Conservation (phyloP, 2,329 filamentous ascomycete genomes). For the Elsinoe fawcettii region DNA sequence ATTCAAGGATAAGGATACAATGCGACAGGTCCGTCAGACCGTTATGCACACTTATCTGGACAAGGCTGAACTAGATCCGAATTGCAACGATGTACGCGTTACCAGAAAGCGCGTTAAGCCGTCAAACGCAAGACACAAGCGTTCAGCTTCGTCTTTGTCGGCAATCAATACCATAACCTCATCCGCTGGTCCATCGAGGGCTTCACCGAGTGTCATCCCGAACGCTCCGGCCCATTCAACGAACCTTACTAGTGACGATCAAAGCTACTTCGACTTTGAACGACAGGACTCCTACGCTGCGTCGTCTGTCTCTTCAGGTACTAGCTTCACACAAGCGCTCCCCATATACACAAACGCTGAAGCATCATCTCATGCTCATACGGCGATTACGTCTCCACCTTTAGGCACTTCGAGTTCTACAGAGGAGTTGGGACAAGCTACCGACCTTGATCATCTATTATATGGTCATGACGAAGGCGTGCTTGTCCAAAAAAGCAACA, state of each 20-base stretch:
- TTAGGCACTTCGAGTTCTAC: not conserved
- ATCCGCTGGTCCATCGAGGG: not conserved
- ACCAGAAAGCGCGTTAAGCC: constrained; percentile 2
- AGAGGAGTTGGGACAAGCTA: not conserved
- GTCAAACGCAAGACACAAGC: not conserved
- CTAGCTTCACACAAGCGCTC: not conserved
- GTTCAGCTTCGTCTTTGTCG: not conserved
- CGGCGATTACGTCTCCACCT: not conserved
- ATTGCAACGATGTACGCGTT: constrained; percentile 23
- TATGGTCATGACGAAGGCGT: not conserved
- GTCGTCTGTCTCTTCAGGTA: not conserved
- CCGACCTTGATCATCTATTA: not conserved
- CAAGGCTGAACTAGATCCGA: constrained; percentile 25
- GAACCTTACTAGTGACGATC: not conserved
- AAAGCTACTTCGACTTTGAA: not conserved
- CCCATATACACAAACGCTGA: not conserved
- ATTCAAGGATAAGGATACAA: constrained; percentile 24
- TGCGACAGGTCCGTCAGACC: constrained; percentile 26
- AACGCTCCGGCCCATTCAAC: not conserved
- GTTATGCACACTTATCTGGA: constrained; percentile 29
- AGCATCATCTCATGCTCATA: not conserved
- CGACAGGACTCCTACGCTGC: not conserved
- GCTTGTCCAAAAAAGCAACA: not conserved
- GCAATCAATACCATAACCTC: not conserved
- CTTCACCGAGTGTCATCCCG: not conserved